Conservation (phyloP, 257 asterid genomes). For the Gynochthodes officinalis region DNA sequence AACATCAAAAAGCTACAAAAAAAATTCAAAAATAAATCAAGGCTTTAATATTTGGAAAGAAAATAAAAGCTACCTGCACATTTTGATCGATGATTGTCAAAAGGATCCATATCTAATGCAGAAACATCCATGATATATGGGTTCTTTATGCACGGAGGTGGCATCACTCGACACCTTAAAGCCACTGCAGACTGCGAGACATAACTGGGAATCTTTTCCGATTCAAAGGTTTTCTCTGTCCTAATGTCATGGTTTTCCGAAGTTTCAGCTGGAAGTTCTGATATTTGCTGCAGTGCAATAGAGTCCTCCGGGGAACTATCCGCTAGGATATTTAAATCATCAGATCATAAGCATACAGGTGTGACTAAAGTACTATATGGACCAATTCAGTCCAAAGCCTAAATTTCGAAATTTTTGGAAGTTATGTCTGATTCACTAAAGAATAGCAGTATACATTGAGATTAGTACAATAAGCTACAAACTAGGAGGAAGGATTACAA, state of each 20-base stretch:
- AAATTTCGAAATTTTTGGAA: background rate
- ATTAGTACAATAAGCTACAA: background rate
- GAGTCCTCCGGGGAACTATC: conserved; percentile 33
- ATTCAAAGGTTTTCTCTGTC: conserved; percentile 27
- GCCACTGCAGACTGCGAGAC: conserved; percentile 98
- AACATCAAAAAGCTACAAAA: background rate
- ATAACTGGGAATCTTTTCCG: conserved; percentile 49
- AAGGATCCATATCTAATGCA: conserved; percentile 55
- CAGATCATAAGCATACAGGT: background rate
- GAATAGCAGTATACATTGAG: background rate
- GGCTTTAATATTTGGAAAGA: background rate
- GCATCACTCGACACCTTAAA: conserved; percentile 92
- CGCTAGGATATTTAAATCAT: conserved; percentile 25
- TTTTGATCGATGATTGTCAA: conserved; percentile 69
- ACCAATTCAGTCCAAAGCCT: background rate
- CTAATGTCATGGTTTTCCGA: conserved; percentile 34
- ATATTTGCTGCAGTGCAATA: conserved; percentile 29
- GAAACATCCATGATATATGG: conserved; percentile 63
- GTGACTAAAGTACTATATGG: background rate
- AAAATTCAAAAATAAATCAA: background rate
- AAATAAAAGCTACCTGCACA: conserved; percentile 56
- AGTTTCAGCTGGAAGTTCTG: conserved; percentile 29
- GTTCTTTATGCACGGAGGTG: conserved; percentile 90
- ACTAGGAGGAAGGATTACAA: background rate
- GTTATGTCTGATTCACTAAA: background rate